Conservation (phyloP, 352 stramenopile species). For the Phytophthora sansomeana region DNA sequence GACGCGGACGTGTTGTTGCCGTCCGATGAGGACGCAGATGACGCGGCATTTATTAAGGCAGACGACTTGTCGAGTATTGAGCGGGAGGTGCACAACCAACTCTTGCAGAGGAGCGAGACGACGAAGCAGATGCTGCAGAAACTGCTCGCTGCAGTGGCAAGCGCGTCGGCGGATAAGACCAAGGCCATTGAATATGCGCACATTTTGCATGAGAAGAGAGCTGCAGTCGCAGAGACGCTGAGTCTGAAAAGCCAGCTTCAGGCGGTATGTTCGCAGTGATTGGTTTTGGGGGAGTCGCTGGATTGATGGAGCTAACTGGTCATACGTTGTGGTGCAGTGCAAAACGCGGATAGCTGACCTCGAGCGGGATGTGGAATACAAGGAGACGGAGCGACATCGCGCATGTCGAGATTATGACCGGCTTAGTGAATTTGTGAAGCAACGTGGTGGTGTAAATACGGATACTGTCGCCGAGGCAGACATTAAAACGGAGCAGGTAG, state of each 20-base stretch:
- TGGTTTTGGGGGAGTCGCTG: background rate
- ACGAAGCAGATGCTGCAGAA: conserved; percentile 48
- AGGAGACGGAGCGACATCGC: conserved; percentile 81
- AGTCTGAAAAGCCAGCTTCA: conserved; percentile 62
- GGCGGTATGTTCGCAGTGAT: conserved; percentile 47
- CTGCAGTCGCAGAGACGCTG: conserved; percentile 50
- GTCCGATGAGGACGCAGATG: conserved; percentile 36
- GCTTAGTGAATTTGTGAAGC: conserved; percentile 63
- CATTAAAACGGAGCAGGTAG: conserved; percentile 30
- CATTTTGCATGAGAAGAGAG: conserved; percentile 66
- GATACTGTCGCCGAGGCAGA: conserved; percentile 21
- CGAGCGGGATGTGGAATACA: conserved; percentile 72
- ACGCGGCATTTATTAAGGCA: conserved; percentile 30
- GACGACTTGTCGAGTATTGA: conserved; percentile 58
- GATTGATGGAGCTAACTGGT: conserved; percentile 18
- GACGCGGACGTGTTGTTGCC: conserved; percentile 41
- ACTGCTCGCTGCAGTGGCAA: conserved; percentile 41
- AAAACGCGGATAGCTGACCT: conserved; percentile 67
- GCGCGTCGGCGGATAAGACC: conserved; percentile 20
- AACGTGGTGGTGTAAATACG: conserved; percentile 31
- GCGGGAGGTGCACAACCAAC: conserved; percentile 46
- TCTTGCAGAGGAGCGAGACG: conserved; percentile 41
- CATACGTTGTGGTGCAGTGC: conserved; percentile 43
- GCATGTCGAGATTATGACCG: conserved; percentile 83
- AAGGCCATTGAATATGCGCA: conserved; percentile 59